A percentile compares a stretch with the other conserved stretches of the same genome.
Evolutionary conservation across 2,329 filamentous ascomycete species (phyloP).

Genomic region (Thielaviopsis punctulata): DNA sequence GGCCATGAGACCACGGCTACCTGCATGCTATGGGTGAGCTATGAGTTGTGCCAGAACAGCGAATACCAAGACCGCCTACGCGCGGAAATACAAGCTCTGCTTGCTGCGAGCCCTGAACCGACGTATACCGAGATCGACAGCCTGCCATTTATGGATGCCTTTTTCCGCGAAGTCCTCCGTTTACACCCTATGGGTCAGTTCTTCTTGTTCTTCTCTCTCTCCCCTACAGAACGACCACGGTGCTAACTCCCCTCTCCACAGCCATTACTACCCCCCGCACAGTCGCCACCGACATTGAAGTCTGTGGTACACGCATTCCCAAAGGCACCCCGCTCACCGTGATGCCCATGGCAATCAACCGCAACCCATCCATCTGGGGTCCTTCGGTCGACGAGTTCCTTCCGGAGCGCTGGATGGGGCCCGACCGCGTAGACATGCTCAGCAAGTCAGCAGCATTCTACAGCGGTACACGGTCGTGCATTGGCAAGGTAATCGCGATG

Average conservation of each 20-base stretch:
- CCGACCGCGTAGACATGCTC: constrained; percentile 14
- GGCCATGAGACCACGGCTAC: constrained; percentile 29
- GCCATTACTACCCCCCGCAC: constrained; percentile 20
- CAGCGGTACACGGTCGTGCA: constrained; percentile 23
- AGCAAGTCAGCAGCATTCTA: constrained; percentile 22
- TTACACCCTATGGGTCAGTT: constrained; percentile 21
- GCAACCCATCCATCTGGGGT: constrained; percentile 23
- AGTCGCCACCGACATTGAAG: constrained; percentile 18
- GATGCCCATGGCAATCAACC: constrained; percentile 21
- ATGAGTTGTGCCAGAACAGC: constrained; percentile 21
- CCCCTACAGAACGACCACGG: not conserved
- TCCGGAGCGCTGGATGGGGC: constrained; percentile 23
- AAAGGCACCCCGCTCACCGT: constrained; percentile 22
- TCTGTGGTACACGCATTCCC: constrained; percentile 21
- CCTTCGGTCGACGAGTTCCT: constrained; percentile 19
- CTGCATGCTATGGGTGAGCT: constrained; percentile 24
- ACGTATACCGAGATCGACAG: constrained; percentile 17
- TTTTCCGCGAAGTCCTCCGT: constrained; percentile 27
- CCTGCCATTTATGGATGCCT: constrained; percentile 23
- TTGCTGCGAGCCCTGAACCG: constrained; percentile 6
- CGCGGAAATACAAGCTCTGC: constrained; percentile 20
- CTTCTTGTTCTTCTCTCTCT: not conserved
- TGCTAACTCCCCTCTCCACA: constrained; percentile 10
- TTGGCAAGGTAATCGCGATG: constrained; percentile 21
- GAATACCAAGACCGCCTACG: constrained; percentile 23